Conservation (phyloP, 176 grass and related monocot species). For the Puya raimondii region DNA sequence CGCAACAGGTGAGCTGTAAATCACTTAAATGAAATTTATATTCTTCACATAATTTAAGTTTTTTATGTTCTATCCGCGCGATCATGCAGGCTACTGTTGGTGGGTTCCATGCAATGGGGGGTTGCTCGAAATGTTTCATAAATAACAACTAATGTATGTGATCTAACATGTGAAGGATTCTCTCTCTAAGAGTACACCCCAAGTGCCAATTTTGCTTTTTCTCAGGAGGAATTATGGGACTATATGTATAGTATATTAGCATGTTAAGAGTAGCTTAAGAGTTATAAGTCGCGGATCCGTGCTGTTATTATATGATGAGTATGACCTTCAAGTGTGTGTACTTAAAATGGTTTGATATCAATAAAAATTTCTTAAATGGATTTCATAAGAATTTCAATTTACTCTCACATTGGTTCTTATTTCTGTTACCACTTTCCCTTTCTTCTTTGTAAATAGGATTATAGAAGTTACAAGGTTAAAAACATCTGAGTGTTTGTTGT, state of each 20-base stretch:
- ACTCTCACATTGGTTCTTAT: too few relatives aligned
- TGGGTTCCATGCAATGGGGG: neutral
- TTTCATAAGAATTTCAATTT: too few relatives aligned
- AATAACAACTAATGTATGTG: neutral
- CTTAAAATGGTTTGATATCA: too few relatives aligned
- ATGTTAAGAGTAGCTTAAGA: neutral
- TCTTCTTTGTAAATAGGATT: too few relatives aligned
- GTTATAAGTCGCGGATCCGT: neutral
- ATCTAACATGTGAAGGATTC: neutral
- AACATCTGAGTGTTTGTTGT: too few relatives aligned
- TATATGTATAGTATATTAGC: neutral
- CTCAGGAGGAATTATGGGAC: neutral
- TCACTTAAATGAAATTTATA: too few relatives aligned
- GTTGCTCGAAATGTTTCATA: neutral
- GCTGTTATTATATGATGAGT: neutral
- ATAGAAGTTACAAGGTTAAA: too few relatives aligned
- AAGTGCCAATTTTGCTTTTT: neutral
- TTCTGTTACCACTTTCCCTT: too few relatives aligned
- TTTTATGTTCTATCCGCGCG: neutral
- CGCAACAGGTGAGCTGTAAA: neutral
- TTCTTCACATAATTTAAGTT: neutral
- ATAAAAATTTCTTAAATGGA: too few relatives aligned
- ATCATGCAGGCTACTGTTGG: neutral
- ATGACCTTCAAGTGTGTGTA: neutral
- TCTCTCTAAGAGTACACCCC: neutral